Conservation (phyloP, 257 asterid species). For the Solanum clarkiae region DNA sequence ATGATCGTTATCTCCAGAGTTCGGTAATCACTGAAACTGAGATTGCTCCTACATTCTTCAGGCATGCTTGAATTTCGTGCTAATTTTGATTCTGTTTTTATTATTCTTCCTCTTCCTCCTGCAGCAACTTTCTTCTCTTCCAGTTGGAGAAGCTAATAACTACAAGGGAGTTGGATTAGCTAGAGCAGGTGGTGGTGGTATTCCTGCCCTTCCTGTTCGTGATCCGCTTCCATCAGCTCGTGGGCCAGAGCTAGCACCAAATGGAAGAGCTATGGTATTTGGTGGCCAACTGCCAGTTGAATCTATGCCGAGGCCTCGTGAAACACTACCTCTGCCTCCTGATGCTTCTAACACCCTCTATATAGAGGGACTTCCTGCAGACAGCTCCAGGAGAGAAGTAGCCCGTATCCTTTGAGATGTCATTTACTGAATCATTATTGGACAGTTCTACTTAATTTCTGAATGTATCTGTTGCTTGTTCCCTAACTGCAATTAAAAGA, state of each 20-base stretch:
- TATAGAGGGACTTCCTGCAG: conserved; percentile 49
- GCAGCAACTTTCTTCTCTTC: conserved; percentile 24
- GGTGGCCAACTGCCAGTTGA: conserved; percentile 21
- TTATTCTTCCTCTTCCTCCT: background rate
- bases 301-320: conserved; percentile 24
- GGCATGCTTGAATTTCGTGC: background rate
- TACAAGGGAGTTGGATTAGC: conserved; percentile 18
- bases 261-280: conserved; percentile 21
- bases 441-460: background rate
- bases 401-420: conserved; percentile 40
- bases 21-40: conserved; percentile 21
- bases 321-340: conserved; percentile 33
- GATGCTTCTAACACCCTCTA: conserved; percentile 50
- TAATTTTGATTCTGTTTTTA: background rate
- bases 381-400: conserved; percentile 40
- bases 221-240: conserved; percentile 17
- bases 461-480: background rate
- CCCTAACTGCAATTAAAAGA: conserved; percentile 24
- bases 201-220: conserved; percentile 14
- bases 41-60: background rate
- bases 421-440: background rate
- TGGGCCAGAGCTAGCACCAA: conserved; percentile 21
- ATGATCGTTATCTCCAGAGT: conserved; percentile 43
- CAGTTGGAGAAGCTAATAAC: conserved; percentile 25
- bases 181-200: conserved; percentile 16